Base-by-base conservation (phyloP, 257 asterid species). In the Nicotiana attenuata region DNA sequence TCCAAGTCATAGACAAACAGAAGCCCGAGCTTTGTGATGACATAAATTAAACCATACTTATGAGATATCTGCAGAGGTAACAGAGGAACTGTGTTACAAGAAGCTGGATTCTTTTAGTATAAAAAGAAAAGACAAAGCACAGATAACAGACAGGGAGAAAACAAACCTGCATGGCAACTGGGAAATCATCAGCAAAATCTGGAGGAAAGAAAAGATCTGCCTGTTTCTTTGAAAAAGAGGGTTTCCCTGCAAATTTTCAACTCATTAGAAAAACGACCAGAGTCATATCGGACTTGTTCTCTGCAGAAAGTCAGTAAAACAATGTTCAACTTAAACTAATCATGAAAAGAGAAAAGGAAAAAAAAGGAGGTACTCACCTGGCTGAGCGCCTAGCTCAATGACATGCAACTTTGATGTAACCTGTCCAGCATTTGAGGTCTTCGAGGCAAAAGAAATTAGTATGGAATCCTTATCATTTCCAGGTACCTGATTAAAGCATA, bases 151-250 rank as follows among this genome's bases (percentile, higher is more conserved):
- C 5, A 14, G 60, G 67, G 33, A 64, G 80, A 22, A 65, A 84
- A 83, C 56, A 65, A 73, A 94, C 99, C 99, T 97, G 99, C 99
- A 97, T 97, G 80, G 99, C 97, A 76, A 97, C 99, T 15, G 99
- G 99, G 80, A 97, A 97, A 86, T 97, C 99, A 81, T 97, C 99
- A 66, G 91, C 90, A 88, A 97, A 97, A 90, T 97, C 98, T 7
- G 97, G 99, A 84, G 98, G 99, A 83, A 97, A 97, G 91, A 97
- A 97, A 77, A 97, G 97, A 89, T 97, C 99, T 63, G 99, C 98
- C 82, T 97, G 99, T 86, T 97, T 94, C 94, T 97, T 97, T 0
- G 97, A 81, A 76, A 97, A 97, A 52, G 99, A 87, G 69, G 97
- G 98, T 85, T 94, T 97, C 87, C 99, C 99, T 97, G 93, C 83